phyloP scores from a whole-genome alignment of 345 rosid species.

The Nephelium lappaceum region DNA sequence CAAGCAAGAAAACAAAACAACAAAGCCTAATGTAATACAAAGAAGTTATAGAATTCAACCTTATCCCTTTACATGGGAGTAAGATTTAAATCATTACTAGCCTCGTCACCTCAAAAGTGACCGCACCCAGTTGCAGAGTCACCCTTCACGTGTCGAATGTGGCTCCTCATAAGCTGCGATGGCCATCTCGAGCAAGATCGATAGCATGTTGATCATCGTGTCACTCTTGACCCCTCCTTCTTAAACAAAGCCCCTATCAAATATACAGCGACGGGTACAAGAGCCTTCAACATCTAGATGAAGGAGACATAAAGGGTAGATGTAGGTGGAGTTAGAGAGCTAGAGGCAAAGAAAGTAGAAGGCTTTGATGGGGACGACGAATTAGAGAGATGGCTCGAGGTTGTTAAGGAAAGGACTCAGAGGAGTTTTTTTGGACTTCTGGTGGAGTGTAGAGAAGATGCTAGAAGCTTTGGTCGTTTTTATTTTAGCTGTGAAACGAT shows the following conservation, averaged over 20 bases:
- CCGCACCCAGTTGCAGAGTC: slow-evolving; percentile 82
- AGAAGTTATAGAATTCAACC: slow-evolving; percentile 80
- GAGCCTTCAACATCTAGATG: slow-evolving; percentile 95
- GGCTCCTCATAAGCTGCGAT: slow-evolving; percentile 91
- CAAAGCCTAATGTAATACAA: slow-evolving; percentile 87
- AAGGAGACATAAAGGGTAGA: slow-evolving; percentile 92
- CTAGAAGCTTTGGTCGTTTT: too few relatives aligned
- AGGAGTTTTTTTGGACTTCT: too few relatives aligned
- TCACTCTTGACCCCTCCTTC: slow-evolving; percentile 63
- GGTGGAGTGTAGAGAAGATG: too few relatives aligned
- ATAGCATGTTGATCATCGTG: slow-evolving; percentile 86
- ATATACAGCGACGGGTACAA: slow-evolving; percentile 96
- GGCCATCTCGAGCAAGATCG: slow-evolving; percentile 89
- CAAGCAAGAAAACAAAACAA: slow-evolving; percentile 69
- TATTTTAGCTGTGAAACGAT: too few relatives aligned
- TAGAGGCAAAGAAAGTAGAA: slow-evolving; percentile 84
- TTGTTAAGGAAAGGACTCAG: too few relatives aligned
- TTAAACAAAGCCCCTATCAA: slow-evolving; percentile 79
- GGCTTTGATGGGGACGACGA: slow-evolving; percentile 91
- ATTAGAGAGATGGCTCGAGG: too few relatives aligned
- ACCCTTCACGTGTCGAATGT: slow-evolving; percentile 94
- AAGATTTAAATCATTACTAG: slow-evolving; percentile 90
- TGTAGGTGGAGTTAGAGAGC: slow-evolving; percentile 98
- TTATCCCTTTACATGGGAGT: slow-evolving; percentile 82
- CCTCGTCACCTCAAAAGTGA: slow-evolving; percentile 88